Evolutionary conservation across 208 protist genomes (phyloP).

Genomic region (Acanthamoeba sp.): DNA sequence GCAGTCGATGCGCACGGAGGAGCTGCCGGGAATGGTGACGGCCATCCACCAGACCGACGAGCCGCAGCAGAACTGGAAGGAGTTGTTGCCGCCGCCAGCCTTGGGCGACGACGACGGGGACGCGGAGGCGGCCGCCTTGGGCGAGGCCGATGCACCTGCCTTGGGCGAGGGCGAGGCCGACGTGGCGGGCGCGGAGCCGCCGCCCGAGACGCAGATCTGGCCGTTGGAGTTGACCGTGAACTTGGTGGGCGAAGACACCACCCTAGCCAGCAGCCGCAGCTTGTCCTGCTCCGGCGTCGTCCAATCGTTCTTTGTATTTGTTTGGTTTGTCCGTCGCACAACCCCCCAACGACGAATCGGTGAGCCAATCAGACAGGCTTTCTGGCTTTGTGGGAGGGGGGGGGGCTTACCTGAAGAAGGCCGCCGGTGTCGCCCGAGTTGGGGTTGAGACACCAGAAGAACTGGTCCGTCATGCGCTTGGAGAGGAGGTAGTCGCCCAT

Average conservation of each 20-base stretch:
- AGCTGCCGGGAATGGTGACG: not conserved
- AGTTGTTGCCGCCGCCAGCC: not conserved
- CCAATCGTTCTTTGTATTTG: conserved; percentile 82
- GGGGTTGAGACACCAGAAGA: conserved; percentile 85
- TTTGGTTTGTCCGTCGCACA: not conserved
- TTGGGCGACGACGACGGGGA: not conserved
- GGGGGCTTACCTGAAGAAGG: conserved; percentile 21
- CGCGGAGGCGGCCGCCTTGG: not conserved
- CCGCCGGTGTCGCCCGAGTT: conserved; percentile 86
- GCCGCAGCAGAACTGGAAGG: not conserved
- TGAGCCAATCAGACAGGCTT: no score
- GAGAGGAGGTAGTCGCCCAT: conserved; percentile 74
- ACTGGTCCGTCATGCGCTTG: conserved; percentile 52
- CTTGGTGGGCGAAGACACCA: conserved; percentile 78
- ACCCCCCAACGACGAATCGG: no score
- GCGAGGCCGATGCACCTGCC: not conserved
- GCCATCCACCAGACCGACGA: not conserved
- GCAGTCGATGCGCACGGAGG: not conserved
- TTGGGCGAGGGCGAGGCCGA: not conserved
- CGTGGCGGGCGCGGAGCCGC: not conserved
- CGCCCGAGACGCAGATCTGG: conserved; percentile 14
- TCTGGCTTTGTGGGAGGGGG: no score
- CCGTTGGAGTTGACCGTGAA: conserved; percentile 58
- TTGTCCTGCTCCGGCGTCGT: conserved; percentile 68
- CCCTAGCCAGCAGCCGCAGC: conserved; percentile 67